phyloP scores from a whole-genome alignment of 225 moss, liverwort and hornwort genomes.

The Bryum argenteum region DNA sequence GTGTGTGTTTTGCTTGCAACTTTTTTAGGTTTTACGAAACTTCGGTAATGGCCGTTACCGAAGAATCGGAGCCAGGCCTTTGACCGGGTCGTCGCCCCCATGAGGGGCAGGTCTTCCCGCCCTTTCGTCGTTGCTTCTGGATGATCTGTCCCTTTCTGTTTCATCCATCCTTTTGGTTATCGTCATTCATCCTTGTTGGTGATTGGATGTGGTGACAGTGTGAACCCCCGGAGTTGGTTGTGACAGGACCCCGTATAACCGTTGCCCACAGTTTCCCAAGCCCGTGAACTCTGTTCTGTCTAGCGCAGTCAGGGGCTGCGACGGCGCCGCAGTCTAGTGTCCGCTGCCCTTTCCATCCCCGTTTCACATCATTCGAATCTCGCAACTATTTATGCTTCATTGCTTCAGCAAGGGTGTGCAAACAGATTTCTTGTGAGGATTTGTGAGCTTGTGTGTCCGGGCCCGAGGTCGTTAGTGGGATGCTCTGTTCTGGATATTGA shows the following conservation, averaged over 20 bases:
- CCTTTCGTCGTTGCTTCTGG: neutral
- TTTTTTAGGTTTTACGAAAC: neutral
- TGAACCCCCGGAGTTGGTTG: neutral
- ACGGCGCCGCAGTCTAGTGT: conserved; percentile 25
- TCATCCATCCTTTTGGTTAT: neutral
- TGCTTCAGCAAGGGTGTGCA: neutral
- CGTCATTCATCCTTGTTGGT: neutral
- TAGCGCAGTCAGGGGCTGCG: conserved; percentile 14
- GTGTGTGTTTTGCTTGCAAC: neutral
- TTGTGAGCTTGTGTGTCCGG: neutral
- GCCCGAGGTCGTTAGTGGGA: neutral
- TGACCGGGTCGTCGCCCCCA: accelerated
- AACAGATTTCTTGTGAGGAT: conserved; percentile 13
- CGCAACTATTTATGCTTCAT: neutral
- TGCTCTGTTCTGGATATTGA: neutral
- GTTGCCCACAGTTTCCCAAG: neutral
- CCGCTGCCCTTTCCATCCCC: conserved; percentile 11
- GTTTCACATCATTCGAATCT: neutral
- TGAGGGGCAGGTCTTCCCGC: neutral
- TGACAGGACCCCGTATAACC: neutral
- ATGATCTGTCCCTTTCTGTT: neutral
- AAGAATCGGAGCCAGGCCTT: neutral
- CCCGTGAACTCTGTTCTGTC: neutral
- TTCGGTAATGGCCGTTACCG: neutral
- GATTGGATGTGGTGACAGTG: neutral